Evolutionary conservation across 805 yeast genomes (phyloP), one percentile per base, ranked within the genome.

Genomic region (Kazachstania taianensis): DNA sequence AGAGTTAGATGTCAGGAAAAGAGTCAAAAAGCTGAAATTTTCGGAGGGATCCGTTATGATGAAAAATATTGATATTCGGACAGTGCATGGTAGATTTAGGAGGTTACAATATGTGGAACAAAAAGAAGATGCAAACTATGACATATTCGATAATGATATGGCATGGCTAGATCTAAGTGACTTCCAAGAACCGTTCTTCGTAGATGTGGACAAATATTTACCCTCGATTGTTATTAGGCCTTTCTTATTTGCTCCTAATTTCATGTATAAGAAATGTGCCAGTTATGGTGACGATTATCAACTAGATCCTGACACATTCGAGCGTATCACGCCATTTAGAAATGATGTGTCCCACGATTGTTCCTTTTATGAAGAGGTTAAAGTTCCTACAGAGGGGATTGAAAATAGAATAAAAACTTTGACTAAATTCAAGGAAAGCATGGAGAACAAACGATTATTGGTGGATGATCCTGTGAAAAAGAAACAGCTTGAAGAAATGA

Each of bases 191-290:
- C 69, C 75, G 1, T 71, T 66, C 34, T 47, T 62, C 6, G 62
- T 72, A 1, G 48, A 67, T 4, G 41, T 69, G 6, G 49, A 53
- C 7, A 52, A 56, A 1, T 54, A 55, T 33, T 48, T 57, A 4
- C 63, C 78, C 40, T 29, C 47, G 9, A 64, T 84, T 32, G 62
- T 58, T 10, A 70, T 79, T 2, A 50, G 62, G 29, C 89, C 94
- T 2, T 57, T 86, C 42, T 48, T 83, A 46, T 75, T 62, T 54
- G 66, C 94, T 0, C 82, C 89, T 5, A 62, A 73, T 30, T 78
- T 86, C 51, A 65, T 78, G 3, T 87, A 83, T 53, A 61, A 71
- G 41, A 67, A 89, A 33, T 75, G 79, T 42, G 75, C 84, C 2
- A 67, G 66, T 35, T 66, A 70, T 41, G 69, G 65, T 2, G 63